Conservation (phyloP, 2,329 filamentous ascomycete genomes). For the Monilinia fructicola region DNA sequence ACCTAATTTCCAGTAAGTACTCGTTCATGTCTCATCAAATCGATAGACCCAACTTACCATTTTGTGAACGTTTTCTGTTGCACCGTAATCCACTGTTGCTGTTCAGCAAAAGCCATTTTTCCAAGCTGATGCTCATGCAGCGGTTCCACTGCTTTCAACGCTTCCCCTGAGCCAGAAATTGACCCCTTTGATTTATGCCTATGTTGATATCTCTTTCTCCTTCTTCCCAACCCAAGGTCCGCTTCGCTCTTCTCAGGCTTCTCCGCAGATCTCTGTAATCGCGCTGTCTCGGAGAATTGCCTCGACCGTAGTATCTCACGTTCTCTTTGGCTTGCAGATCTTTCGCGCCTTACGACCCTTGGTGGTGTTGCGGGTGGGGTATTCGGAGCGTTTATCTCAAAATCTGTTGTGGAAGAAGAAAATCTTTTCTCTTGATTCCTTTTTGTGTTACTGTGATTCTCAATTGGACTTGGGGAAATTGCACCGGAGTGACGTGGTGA, state of each 20-base stretch:
- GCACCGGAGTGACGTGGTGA: constrained; percentile 24
- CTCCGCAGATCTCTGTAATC: constrained; percentile 22
- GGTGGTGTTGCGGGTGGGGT: constrained; percentile 24
- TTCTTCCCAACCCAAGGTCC: constrained; percentile 15
- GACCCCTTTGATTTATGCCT: constrained; percentile 22
- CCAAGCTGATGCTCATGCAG: constrained; percentile 40
- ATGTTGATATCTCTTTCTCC: constrained; percentile 21
- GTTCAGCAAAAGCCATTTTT: constrained; percentile 64
- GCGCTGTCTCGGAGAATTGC: constrained; percentile 23
- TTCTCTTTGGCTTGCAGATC: constrained; percentile 24
- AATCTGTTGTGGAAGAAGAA: constrained; percentile 23
- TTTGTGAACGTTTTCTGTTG: constrained; percentile 99
- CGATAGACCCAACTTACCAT: constrained; percentile 57
- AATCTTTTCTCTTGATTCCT: constrained; percentile 9
- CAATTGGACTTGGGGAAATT: constrained; percentile 19
- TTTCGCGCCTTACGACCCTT: constrained; percentile 18
- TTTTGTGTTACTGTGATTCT: constrained; percentile 13
- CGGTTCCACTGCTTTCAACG: constrained; percentile 37
- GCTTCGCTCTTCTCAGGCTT: neutral
- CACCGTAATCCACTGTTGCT: constrained; percentile 72
- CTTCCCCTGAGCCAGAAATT: constrained; percentile 28
- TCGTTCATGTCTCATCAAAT: constrained; percentile 18
- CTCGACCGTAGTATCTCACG: constrained; percentile 20
- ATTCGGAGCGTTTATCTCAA: constrained; percentile 19
- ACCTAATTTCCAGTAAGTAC: constrained; percentile 53